Evolutionary conservation across 2,329 filamentous ascomycete species (phyloP), one percentile per base, ranked within the genome.

Genomic region (Trichoderma pleuroti): DNA sequence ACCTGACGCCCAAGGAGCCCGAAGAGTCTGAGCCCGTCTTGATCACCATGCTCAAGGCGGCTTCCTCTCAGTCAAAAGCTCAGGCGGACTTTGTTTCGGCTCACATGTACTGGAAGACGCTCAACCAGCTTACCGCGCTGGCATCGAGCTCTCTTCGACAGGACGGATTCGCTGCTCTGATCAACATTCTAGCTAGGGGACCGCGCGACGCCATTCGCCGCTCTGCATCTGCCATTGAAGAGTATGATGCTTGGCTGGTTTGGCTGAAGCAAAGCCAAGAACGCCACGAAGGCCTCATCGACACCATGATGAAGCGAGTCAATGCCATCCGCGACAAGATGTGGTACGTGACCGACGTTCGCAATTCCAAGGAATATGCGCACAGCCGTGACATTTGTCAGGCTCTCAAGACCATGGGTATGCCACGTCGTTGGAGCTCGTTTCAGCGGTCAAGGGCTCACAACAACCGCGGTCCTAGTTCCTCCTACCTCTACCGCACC

Each of bases 281-380:
- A 76, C 88, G 92, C 4, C 90, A 94, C 61, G 93, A 95, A 75
- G 87, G 86, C 3, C 86, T 89, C 14, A 90, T 94, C 42, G 91
- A 93, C 52, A 86, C 88, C 6, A 92, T 93, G 88, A 92, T 93
- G 86, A 85, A 86, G 71, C 88, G 89, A 6, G 85, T 96, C 46
- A 88, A 90, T 70, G 90, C 91, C 26, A 85, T 98, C 49, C 89
- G 96, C 54, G 93, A 97, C 79, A 98, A 98, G 84, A 97, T 98
- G 93, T 99, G 96, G 96, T 99, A 97, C 79, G 92, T 96, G 72
- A 95, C 93, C 1, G 94, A 98, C 79, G 94, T 98, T 32, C 91
- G 93, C 73, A 94, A 95, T 76, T 98, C 96, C 5, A 92, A 90
- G 62, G 89, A 90, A 11, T 98, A 98, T 76, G 93, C 96, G 72